Evolutionary conservation across 768 basidiomycete genomes (phyloP), one percentile per base, ranked within the genome.

Genomic region (Sistotremastrum suecicum): DNA sequence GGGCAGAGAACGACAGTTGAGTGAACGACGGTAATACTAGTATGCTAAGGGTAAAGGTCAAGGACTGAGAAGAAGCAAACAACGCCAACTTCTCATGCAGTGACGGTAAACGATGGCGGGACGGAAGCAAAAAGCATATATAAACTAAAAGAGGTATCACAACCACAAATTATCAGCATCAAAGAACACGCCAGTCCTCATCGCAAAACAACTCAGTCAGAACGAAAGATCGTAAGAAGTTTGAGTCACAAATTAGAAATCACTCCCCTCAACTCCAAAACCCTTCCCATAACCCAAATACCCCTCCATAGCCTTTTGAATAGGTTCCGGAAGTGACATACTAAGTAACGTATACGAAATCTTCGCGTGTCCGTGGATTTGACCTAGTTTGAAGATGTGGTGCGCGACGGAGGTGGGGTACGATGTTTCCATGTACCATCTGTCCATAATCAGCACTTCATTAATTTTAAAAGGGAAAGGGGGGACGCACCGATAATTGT

Each of bases 391-490:
- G 77, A 87, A 97, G 55, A 98, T 79, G 48, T 82, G 77, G 34
- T 83, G 78, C 0, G 91, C 88, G 40, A 97, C 88, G 55, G 82
- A 75, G 4, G 89, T 91, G 7, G 92, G 92, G 59, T 85, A 95
- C 81, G 91, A 51, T 50, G 53, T 85, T 70, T 92, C 89, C 32
- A 80, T 78, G 54, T 90, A 94, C 56, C 90, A 88, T 6, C 80
- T 84, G 53, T 77, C 79, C 7, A 48, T 9, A 5, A 41, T 8
- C 3, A 20, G 5, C 42, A 37, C 2, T 4, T 30, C 31, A 43
- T 31, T 29, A 32, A 37, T n/a, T 48, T 36, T 43, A 9, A 34
- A 3, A 9, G 20, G 28, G 30, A 5, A 8, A 2, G 34, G 36
- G 2, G 36, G 28, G 12, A 56, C 60, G 42, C 52, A 63, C 54